Base-by-base conservation (phyloP, 352 stramenopile species). In the Pythium phragmitis region DNA sequence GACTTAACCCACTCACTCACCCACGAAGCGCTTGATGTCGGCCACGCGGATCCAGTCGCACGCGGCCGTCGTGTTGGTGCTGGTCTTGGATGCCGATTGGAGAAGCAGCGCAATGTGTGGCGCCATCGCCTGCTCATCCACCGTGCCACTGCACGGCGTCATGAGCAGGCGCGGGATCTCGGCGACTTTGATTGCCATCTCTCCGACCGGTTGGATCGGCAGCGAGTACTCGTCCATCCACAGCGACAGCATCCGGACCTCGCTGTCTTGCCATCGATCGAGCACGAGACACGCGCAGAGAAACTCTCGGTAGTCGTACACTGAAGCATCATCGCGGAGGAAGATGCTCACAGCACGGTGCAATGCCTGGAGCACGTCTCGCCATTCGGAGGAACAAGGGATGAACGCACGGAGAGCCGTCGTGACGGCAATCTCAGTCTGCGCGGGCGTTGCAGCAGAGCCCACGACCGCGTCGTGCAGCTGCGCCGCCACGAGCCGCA, bases 181-280 rank as follows among this genome's bases (percentile, higher is more conserved):
- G 2, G 8, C n/a, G 28, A 36, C 51, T 30, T 39, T 55, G 2
- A 82, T 47, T 1, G 55, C 68, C 63, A 79, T 69, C 17, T 75
- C 74, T 7, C 62, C 60, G 49, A 56, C 65, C 1, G 33, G 26
- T 13, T 39, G 45, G 2, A 59, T 30, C 51, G 55, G 61, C 17
- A 68, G 39, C 14, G 77, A 61, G 51, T 88, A 90, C 47, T 86
- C 73, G 37, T 86, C 74, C 34, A 84, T 79, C 78, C 81, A 90
- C 21, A 75, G 72, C 52, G 49, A 19, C 12, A 90, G 63, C 47
- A 86, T 67, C 36, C 73, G 78, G 36, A 58, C 60, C 50, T 79
- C 75, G 2, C 74, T 72, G 57, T 83, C 67, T 26, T 69, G 71
- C 77, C 81, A 87, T 3, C 72, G 67, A 51, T 88, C 77, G 1